Evolutionary conservation across 371 early-diverging fungal genomes (phyloP), one percentile per base, ranked within the genome.

Genomic region (Rhizomucor miehei): DNA sequence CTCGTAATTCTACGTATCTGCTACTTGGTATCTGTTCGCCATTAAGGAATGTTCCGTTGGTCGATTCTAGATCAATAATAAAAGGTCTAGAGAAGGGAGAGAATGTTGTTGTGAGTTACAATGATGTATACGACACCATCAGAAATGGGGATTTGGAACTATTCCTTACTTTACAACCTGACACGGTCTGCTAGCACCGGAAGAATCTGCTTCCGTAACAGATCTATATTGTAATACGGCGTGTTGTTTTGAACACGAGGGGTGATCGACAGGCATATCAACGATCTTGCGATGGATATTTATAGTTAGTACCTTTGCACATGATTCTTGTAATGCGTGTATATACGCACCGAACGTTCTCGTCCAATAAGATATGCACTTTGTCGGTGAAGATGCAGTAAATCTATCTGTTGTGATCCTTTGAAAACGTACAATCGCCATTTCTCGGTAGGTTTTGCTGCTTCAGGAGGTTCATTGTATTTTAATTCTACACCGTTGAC

Each of bases 351-450:
- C 65, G 80, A 63, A 41, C 95, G 83, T 50, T 97, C 96, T 5
- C 94, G 80, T 3, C 97, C 98, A 57, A 97, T 76, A 48, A 96
- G 65, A 64, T 85, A 97, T 1, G 91, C 90, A 63, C 91, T 91
- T 67, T 94, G 91, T 24, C 89, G 72, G 67, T 91, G 88, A 12
- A 96, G 80, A 54, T 89, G 89, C 45, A 94, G 75, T 51, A 93
- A 66, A 65, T 97, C 93, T 34, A 93, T 71, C 60, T 93, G 89
- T 46, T 94, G 85, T 45, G 86, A 82, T 37, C 89, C 92, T 64
- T 96, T 96, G 69, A 95, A 97, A 0, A 95, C 92, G 66, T 94
- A 93, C 21, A 95, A 68, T 54, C 96, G 79, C 89, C 89, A 95
- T 52, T 76, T 77, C 19, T 69, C 60, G 9, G 59, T 73, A 1